A percentile compares a stretch with the other conserved stretches of the same genome.
Evolutionary conservation across 2,329 filamentous ascomycete species (phyloP).

Genomic region (Penicillium olsonii): DNA sequence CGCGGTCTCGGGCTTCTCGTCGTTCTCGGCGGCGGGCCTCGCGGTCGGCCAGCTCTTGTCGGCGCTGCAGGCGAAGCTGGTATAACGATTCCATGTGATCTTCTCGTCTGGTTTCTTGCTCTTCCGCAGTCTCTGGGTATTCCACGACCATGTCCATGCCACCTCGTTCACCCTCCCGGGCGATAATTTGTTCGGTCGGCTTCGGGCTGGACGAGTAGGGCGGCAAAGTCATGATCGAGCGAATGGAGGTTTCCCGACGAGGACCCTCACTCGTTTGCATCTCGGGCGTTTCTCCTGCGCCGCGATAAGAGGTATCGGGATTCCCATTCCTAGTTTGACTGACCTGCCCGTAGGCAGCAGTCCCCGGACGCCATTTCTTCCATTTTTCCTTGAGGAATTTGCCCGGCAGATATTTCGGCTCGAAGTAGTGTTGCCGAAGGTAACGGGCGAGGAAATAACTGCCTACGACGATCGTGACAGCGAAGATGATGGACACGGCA

Average conservation of each 20-base stretch:
- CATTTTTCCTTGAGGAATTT: slow-evolving; percentile 54
- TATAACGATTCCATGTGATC: slow-evolving; percentile 92
- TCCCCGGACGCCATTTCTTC: slow-evolving; percentile 50
- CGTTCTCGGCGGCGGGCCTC: slow-evolving; percentile 72
- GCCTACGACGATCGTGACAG: slow-evolving; percentile 30
- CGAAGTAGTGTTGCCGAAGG: slow-evolving; percentile 46
- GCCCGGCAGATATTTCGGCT: slow-evolving; percentile 55
- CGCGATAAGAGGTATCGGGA: slow-evolving; percentile 29
- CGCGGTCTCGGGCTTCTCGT: slow-evolving; percentile 69
- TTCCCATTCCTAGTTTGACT: slow-evolving; percentile 20
- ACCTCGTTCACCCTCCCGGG: slow-evolving; percentile 83
- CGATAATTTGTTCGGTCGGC: slow-evolving; percentile 79
- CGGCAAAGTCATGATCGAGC: slow-evolving; percentile 92
- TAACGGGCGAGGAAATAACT: slow-evolving; percentile 43
- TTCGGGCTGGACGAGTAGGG: slow-evolving; percentile 74
- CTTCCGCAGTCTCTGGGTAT: slow-evolving; percentile 75
- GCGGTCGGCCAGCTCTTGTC: slow-evolving; percentile 73
- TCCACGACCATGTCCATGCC: slow-evolving; percentile 92
- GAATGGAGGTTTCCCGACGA: slow-evolving; percentile 80
- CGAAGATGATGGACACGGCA: slow-evolving; percentile 34
- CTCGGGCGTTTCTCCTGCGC: slow-evolving; percentile 29
- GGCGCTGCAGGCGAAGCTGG: slow-evolving; percentile 78
- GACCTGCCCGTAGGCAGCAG: slow-evolving; percentile 45
- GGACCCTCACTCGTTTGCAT: slow-evolving; percentile 48
- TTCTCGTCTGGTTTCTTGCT: slow-evolving; percentile 76